phyloP scores from a whole-genome alignment of 2,329 filamentous ascomycete genomes.

The Clarireedia paspali region DNA sequence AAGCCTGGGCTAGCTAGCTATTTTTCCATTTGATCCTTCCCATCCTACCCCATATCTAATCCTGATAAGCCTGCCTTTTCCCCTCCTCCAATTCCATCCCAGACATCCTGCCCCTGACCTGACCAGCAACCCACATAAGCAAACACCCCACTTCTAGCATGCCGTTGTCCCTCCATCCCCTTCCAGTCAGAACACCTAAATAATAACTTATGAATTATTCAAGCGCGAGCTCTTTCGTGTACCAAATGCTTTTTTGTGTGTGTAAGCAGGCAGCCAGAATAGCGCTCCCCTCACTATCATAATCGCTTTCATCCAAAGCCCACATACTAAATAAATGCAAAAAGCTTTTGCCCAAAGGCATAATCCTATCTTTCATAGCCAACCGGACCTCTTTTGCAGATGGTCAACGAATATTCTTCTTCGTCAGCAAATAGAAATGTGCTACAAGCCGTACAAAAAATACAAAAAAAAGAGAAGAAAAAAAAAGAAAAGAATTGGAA shows the following conservation, averaged over 20 bases:
- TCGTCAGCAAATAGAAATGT: not conserved
- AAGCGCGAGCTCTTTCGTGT: conserved; percentile 5
- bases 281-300: not conserved
- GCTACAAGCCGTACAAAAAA: conserved; percentile 2
- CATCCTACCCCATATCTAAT: not conserved
- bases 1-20: too few species aligned
- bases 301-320: not conserved
- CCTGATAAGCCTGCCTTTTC: too few species aligned
- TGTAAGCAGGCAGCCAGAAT: not conserved
- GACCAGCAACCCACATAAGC: too few species aligned
- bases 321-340: not conserved
- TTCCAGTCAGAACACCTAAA: not conserved
- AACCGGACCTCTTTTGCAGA: not conserved
- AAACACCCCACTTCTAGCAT: not conserved
- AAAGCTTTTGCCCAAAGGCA: not conserved
- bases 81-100: too few species aligned
- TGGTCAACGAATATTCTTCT: not conserved
- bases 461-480: not conserved
- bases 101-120: too few species aligned
- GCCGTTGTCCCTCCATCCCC: not conserved
- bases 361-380: not conserved
- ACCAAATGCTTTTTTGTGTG: conserved; percentile 1
- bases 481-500: not conserved
- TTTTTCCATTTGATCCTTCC: not conserved
- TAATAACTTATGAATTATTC: not conserved